Base-by-base conservation (phyloP, 1,284 basidiomycete genomes). In the Tilletia setariae region DNA sequence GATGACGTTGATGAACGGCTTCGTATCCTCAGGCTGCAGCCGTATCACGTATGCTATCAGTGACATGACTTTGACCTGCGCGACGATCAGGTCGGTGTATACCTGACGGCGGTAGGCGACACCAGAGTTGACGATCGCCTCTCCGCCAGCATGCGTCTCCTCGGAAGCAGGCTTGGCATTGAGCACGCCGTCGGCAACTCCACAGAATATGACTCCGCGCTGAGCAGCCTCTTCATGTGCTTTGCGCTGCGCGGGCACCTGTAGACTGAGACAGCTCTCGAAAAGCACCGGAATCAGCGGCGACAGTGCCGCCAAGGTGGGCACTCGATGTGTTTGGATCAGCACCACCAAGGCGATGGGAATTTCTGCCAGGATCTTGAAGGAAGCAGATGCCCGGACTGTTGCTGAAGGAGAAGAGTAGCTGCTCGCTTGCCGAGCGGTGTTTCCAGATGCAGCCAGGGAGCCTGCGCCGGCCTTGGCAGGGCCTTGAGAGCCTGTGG, bases 301-400 rank as follows among this genome's bases (percentile, higher is more conserved):
- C 75, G 90, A 88, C 73, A 96, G 88, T 32, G 89, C 86, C 8
- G 89, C 86, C 8, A 84, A 82, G 74, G 89, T 86, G 63, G 91
- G 88, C 67, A 89, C 82, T 46, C 87, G 86, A 70, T 91, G 90
- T 40, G 89, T 88, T 84, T 97, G 94, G 71, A 92, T 90, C 83
- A 97, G 91, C 51, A 94, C 88, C 49, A 96, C 92, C 74, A 97
- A 89, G 21, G 94, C 90, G 84, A 96, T 91, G 7, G 92, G 92
- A 85, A 96, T 91, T 83, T 99, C 96, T 6, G 92, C 90, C 28
- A 98, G 85, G 15, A 97, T 91, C 84, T 97, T 98, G 86, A 97
- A 96, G 81, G 93, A 95, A 44, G 62, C 21, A 3, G 62, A 63
- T 11, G 67, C 69, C 19, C 56, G 42, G 43, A 65, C 47, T 40